Base-by-base conservation (phyloP, 1,284 basidiomycete species). In the Xerocomus nothofagi region DNA sequence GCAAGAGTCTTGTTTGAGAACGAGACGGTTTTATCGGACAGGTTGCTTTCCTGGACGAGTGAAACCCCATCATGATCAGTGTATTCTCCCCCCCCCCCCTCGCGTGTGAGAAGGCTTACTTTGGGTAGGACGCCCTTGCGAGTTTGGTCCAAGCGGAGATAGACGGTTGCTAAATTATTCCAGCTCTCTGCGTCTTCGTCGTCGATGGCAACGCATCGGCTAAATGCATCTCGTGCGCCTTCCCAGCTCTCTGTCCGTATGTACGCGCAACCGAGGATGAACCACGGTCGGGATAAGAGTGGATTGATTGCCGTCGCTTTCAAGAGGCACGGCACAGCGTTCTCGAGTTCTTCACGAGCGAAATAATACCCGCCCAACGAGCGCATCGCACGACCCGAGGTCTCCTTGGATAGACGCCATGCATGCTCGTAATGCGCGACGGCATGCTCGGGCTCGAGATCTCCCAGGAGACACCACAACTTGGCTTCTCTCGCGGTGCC, bases 181-280 rank as follows among this genome's bases (percentile, higher is more conserved):
- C 97, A 99, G 57, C 93, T 95, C 76, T 99, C 96, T 4, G 84
- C 91, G 64, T 99, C 95, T 60, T 99, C 96, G 54, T 96, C 93
- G 55, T 98, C 95, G 53, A 99, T 84, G 9, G 81, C 75, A 0
- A 97, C 93, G 60, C 92, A 93, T 31, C 95, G 78, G 41, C 78
- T 75, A 71, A 99, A 99, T 1, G 91, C 88, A 40, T 88, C 84
- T 49, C 86, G 83, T 1, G 88, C 95, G 23, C 86, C 86, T 23
- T 80, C 78, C 94, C 93, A 98, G 47, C 84, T 75, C 68, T 96
- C 89, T 52, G 79, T 62, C 17, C 88, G 79, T 71, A 97, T 85
- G 56, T 78, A 86, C 9, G 92, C 86, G 61, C 97, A 98, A 0
- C 97, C 97, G 27, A 99, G 80, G 37, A 97, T 82, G 72, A 98